Conservation (phyloP, 2,329 filamentous ascomycete species). For the Fusarium sp. region DNA sequence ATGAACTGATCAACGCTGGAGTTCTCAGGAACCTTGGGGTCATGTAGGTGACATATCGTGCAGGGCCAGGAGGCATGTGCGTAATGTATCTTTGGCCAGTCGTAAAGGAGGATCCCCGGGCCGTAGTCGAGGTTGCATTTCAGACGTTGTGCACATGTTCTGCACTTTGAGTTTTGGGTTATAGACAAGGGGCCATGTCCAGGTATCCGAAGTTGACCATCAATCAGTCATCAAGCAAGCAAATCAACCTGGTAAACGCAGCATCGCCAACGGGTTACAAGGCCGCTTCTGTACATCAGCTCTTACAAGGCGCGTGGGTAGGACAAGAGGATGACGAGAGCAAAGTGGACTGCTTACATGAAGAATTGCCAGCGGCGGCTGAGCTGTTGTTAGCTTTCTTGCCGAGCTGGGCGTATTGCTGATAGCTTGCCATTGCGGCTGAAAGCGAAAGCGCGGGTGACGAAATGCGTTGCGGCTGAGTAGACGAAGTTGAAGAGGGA, state of each 20-base stretch:
- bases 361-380: constrained; percentile 35
- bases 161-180: constrained; percentile 2
- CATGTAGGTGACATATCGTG: constrained; percentile 32
- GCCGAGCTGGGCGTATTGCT: constrained; percentile 44
- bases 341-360: constrained; percentile 28
- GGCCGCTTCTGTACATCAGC: constrained; percentile 42
- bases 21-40: constrained; percentile 26
- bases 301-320: constrained; percentile 22
- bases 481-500: background rate
- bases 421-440: constrained; percentile 45
- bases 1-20: constrained; percentile 17
- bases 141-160: background rate
- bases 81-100: background rate
- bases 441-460: background rate
- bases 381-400: constrained; percentile 40
- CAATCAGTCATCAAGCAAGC: constrained; percentile 34
- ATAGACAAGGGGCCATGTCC: constrained; percentile 2
- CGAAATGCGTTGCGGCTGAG: constrained; percentile 10
- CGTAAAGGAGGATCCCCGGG: background rate
- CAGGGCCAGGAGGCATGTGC: background rate
- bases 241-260: constrained; percentile 19
- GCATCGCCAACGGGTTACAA: constrained; percentile 14
- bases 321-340: constrained; percentile 28
- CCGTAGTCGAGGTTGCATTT: constrained; percentile 2
- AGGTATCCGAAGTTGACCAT: constrained; percentile 20